Conservation (phyloP, 495 filamentous ascomycete species). For the Tuber brumale region DNA sequence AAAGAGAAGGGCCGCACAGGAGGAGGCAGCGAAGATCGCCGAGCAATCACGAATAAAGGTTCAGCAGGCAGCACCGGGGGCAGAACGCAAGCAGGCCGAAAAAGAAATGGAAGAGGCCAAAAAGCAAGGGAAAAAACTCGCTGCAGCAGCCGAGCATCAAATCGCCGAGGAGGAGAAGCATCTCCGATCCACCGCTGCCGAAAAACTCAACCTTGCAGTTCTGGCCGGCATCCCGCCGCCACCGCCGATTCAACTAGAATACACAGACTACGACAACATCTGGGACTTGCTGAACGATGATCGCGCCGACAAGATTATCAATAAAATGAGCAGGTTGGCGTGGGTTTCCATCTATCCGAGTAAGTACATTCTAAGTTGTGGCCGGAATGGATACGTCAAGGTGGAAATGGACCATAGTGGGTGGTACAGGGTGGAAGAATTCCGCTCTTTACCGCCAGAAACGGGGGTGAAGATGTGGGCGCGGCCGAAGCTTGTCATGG, state of each 20-base stretch:
- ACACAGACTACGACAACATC: constrained; percentile 84
- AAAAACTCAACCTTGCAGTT: no score
- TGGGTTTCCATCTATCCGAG: constrained; percentile 71
- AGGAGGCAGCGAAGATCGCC: not conserved
- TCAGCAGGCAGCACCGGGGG: not conserved
- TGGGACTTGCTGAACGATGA: constrained; percentile 82
- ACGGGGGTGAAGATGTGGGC: constrained; percentile 36
- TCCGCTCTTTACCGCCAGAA: constrained; percentile 43
- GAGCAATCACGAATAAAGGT: not conserved
- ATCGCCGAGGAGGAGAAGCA: not conserved
- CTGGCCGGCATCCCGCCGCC: not conserved
- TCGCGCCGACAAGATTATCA: constrained; percentile 67
- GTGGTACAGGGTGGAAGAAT: constrained; percentile 43
- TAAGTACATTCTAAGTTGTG: constrained; percentile 59
- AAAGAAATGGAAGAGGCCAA: not conserved
- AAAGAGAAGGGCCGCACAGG: not conserved
- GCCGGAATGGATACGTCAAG: constrained; percentile 54
- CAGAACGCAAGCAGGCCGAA: not conserved
- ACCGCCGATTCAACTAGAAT: constrained; percentile 49
- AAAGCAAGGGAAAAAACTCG: not conserved
- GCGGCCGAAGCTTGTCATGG: constrained; percentile 59
- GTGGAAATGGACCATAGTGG: constrained; percentile 50
- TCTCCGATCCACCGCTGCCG: not conserved
- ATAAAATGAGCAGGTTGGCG: constrained; percentile 60
- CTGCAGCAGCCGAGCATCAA: not conserved